Evolutionary conservation across 768 basidiomycete species (phyloP), one percentile per base, ranked within the genome.

Genomic region (Rhizopogon salebrosus): DNA sequence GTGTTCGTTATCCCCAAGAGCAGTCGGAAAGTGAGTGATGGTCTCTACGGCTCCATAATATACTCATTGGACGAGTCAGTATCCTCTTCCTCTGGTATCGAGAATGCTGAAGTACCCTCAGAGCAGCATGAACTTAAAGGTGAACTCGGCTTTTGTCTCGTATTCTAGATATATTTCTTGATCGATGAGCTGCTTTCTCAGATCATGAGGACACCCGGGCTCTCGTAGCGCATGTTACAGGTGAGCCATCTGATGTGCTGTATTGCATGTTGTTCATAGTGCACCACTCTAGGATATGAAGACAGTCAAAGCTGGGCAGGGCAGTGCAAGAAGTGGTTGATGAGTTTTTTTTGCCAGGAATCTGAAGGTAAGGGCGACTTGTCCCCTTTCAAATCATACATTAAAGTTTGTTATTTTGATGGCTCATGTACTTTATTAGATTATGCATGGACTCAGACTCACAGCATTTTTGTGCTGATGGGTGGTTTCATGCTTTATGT

Each of bases 401-500:
- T 27, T 27, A 27, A 27, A 7, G 27, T 27, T 27, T 3, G 27
- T 27, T 27, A 27, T 7, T 6, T 27, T 9, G 2, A 27, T 11
- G 34, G 14, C 13, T 11, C 34, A 35, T 35, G 34, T 11, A 14
- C 4, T 13, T 35, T 13, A 10, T 35, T 11, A 35, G 34, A 35
- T 14, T 35, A 35, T 14, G 34, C 34, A 13, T 49, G 48, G 48
- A 49, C 60, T 1, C 29, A 49, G 6, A 49, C 54, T 2, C 60
- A 65, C 29, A 59, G 51, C 1, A 60, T 56, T 23, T 59, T 58
- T 27, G 49, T 54, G 18, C 41, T 27, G 16, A 63, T 63, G 60
- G 60, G 63, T 9, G 64, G 64, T 3, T 63, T 63, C 49, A 48
- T 57, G 3, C 43, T 54, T 13, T 55, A 40, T 13, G 49, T 37